phyloP scores from a whole-genome alignment of 768 basidiomycete species.

The Leccinum disarticulatum region DNA sequence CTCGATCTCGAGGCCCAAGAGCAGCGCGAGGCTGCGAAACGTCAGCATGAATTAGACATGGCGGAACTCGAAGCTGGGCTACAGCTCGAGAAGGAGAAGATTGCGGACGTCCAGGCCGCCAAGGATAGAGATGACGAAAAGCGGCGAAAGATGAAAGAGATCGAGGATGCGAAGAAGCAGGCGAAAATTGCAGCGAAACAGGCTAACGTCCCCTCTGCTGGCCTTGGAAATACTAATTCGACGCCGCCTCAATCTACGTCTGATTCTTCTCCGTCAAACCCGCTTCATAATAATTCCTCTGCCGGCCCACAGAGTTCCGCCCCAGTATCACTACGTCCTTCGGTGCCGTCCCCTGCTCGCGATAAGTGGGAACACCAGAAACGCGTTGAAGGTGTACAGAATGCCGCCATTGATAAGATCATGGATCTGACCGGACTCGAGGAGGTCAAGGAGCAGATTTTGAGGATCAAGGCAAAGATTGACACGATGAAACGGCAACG shows the following conservation, averaged over 20 bases:
- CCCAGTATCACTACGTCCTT: slow-evolving; percentile 4
- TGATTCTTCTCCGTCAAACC: neutral
- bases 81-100: slow-evolving; percentile 10
- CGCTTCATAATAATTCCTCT: slow-evolving; percentile 1
- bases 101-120: slow-evolving; percentile 7
- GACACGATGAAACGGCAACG: slow-evolving; percentile 52
- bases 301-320: neutral
- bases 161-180: slow-evolving; percentile 12
- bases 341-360: slow-evolving; percentile 11
- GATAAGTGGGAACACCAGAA: slow-evolving; percentile 37
- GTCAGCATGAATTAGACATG: slow-evolving; percentile 35
- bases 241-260: neutral
- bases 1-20: slow-evolving; percentile 42
- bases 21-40: slow-evolving; percentile 45
- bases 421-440: slow-evolving; percentile 71
- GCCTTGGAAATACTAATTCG: slow-evolving; percentile 1
- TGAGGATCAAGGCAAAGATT: slow-evolving; percentile 52
- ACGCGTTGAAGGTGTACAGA: slow-evolving; percentile 48
- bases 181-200: slow-evolving; percentile 9
- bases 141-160: slow-evolving; percentile 9
- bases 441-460: slow-evolving; percentile 56
- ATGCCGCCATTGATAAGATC: slow-evolving; percentile 46
- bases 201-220: neutral
- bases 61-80: slow-evolving; percentile 8
- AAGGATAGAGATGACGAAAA: slow-evolving; percentile 17